Base-by-base conservation (phyloP, 1,139 yeast genomes). In the Debaryomyces subglobosus region DNA sequence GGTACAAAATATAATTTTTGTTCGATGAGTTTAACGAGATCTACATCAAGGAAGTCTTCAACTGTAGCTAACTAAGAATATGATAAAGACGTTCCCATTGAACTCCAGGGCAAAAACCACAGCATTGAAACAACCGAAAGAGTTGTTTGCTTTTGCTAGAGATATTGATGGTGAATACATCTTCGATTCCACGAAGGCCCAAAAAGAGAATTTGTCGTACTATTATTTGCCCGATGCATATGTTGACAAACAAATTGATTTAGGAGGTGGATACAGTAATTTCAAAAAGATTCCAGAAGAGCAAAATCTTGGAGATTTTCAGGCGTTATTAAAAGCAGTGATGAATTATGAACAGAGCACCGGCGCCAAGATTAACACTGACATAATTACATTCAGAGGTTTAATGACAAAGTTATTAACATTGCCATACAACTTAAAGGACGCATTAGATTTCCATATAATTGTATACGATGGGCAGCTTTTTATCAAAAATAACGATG, bases 341-440 rank as follows among this genome's bases (percentile, higher is more conserved):
- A 69, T 74, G 52, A 59, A 70, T 8, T 72, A 80, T 57, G 98
- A 94, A 64, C 66, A 70, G 51, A 50, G 62, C 21, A 56, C 64
- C n/a, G 74, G 74, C 1, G 67, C 71, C 37, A 83, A 78, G 53
- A 62, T 80, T 2, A 78, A 77, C 27, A 83, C 81, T 2, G 90
- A 90, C 59, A 77, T 94, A 34, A 72, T 94, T 38, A 84, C 97
- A 0, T 89, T 89, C 78, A 75, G 98, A 55, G 97, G 97, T 0
- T 69, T 89, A 39, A 81, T 92, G 83, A 78, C 92, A 39, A 81
- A 78, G 54, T 62, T 90, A 21, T 69, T 90, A 66, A 71, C 83
- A 3, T 67, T 87, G 32, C 91, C 91, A 0, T 84, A 79, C 57
- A 77, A 78, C 47, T 57, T 65, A 29, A 67, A 71, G 35, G 87